A percentile compares a stretch with the other conserved stretches of the same genome.
These are phyloP conservation scores for Leccinellum rugosiceps DNA, from an alignment of 768 basidiomycete species.

Conservation along the genomic window DNA sequence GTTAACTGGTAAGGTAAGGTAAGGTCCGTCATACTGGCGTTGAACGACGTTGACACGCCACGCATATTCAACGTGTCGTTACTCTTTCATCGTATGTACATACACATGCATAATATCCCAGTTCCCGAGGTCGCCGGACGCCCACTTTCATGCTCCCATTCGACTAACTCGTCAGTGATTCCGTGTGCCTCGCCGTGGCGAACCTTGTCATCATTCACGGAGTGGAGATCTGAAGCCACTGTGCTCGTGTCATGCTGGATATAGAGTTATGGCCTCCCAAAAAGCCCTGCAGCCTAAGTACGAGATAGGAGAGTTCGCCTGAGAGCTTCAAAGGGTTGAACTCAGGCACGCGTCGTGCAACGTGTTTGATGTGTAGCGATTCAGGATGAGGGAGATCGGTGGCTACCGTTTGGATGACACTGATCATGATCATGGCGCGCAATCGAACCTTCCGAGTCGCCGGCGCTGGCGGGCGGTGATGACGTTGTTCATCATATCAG, in stretches of 20 bases:
- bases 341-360: background rate
- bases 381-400: background rate
- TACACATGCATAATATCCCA: no score
- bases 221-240: background rate
- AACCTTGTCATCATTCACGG: background rate
- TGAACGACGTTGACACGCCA: no score
- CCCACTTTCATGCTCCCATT: background rate
- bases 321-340: no score
- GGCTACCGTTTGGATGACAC: background rate
- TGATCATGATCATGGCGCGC: background rate
- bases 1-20: constrained; percentile 44
- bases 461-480: background rate
- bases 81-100: no score
- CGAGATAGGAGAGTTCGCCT: no score
- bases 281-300: no score
- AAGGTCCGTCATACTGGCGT: no score
- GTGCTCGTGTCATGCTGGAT: background rate
- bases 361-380: background rate
- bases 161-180: background rate
- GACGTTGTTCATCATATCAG: background rate
- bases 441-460: background rate
- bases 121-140: background rate
- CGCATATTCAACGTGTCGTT: no score
- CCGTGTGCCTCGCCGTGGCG: background rate
- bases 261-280: background rate